A percentile compares a stretch with the other conserved stretches of the same genome.
Conservation (phyloP, 495 filamentous ascomycete genomes). For the Chaetomium fimeti region DNA sequence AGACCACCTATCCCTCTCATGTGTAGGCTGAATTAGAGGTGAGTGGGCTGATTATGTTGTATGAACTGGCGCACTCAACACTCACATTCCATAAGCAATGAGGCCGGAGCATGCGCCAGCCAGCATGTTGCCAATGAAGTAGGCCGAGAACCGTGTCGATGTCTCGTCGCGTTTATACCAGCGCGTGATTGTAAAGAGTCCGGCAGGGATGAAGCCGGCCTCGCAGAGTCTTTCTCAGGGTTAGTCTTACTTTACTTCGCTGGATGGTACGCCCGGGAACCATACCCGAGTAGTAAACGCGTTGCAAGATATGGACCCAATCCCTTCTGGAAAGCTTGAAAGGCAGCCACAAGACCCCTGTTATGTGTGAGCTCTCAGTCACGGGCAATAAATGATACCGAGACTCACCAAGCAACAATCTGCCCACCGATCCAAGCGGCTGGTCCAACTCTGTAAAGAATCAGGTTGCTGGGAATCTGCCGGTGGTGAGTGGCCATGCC, state of each 20-base stretch:
- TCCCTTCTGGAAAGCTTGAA: conserved; percentile 57
- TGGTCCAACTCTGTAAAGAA: conserved; percentile 57
- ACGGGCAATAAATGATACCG: not conserved
- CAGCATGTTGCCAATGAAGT: conserved; percentile 55
- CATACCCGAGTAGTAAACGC: conserved; percentile 54
- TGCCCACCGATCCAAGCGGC: conserved; percentile 55
- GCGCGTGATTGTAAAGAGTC: conserved; percentile 57
- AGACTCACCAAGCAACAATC: conserved; percentile 50
- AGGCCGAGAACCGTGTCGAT: conserved; percentile 52
- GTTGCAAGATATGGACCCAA: conserved; percentile 53
- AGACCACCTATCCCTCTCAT: conserved; percentile 51
- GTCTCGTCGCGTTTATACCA: conserved; percentile 62
- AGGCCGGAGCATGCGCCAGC: conserved; percentile 35
- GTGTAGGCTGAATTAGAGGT: conserved; percentile 22
- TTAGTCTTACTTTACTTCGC: not conserved
- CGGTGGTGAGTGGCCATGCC: not conserved
- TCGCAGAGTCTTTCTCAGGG: conserved; percentile 42
- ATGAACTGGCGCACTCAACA: not conserved
- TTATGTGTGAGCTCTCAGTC: not conserved
- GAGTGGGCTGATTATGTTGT: not conserved
- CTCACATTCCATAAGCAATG: conserved; percentile 35
- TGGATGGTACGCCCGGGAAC: not conserved
- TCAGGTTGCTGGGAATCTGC: conserved; percentile 54
- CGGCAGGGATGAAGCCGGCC: conserved; percentile 59
- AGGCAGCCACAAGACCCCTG: conserved; percentile 55